A percentile compares a stretch with the other conserved stretches of the same genome.
Conservation (phyloP, 2,329 filamentous ascomycete species). For the Helotiales sp. region DNA sequence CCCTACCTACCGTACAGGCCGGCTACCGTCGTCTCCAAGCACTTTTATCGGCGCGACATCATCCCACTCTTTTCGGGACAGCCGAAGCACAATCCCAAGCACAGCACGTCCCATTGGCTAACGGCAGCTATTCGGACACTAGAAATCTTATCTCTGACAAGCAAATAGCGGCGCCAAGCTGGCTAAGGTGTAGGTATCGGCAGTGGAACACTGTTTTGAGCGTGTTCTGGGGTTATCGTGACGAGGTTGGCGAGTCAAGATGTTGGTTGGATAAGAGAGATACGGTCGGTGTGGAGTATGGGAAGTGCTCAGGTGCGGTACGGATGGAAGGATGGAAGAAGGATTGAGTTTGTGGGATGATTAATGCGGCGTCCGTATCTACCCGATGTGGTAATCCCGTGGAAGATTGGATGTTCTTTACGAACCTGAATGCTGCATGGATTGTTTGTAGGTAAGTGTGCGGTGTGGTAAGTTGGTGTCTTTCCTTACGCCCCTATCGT, state of each 20-base stretch:
- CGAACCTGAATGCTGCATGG: neutral
- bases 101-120: neutral
- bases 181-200: neutral
- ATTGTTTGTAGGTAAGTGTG: neutral
- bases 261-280: neutral
- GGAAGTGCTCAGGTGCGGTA: neutral
- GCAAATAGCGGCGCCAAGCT: neutral
- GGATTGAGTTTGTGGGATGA: neutral
- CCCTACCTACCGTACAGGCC: no score
- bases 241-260: neutral
- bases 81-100: neutral
- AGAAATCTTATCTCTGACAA: slow-evolving; percentile 10
- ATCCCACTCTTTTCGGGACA: slow-evolving; percentile 6
- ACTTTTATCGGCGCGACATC: neutral
- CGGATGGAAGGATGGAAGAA: neutral
- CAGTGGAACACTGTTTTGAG: neutral
- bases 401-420: slow-evolving; percentile 3
- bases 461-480: neutral
- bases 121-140: neutral
- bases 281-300: no score
- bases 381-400: neutral
- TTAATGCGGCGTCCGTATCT: neutral
- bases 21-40: neutral
- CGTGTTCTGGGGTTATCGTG: neutral
- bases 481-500: neutral